These are phyloP conservation scores for Chaetomium olivaceum DNA, from an alignment of 2,329 filamentous ascomycete species.

Conservation along the genomic window DNA sequence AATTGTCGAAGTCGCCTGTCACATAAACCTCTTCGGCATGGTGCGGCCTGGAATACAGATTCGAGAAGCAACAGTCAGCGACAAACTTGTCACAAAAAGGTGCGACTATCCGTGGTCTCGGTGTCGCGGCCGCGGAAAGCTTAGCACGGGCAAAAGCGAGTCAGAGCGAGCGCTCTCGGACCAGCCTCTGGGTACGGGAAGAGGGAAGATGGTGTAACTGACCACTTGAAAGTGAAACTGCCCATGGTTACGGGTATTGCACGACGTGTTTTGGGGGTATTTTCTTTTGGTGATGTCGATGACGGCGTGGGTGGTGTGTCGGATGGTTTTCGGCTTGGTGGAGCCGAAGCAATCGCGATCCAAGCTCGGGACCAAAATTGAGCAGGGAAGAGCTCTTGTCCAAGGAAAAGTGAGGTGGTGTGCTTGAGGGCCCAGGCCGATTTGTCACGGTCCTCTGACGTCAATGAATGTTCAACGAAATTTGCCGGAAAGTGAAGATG, in stretches of 20 bases:
- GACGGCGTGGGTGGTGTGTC: conserved; percentile 4
- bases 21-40: conserved; percentile 85
- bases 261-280: neutral
- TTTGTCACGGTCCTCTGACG: conserved; percentile 9
- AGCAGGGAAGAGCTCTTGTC: conserved; percentile 6
- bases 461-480: conserved; percentile 7
- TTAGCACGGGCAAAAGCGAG: conserved; percentile 18
- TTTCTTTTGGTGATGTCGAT: neutral
- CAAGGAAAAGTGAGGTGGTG: neutral
- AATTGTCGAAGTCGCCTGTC: conserved; percentile 93
- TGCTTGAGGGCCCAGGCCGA: neutral
- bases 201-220: conserved; percentile 37
- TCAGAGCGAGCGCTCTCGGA: conserved; percentile 2
- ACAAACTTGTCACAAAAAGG: conserved; percentile 22
- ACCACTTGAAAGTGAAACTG: conserved; percentile 72
- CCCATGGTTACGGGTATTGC: conserved; percentile 51
- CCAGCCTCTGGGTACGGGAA: neutral
- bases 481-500: neutral
- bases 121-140: conserved; percentile 23
- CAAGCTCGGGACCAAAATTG: neutral
- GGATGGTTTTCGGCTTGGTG: conserved; percentile 30
- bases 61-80: conserved; percentile 24
- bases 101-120: conserved; percentile 26
- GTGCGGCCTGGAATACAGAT: conserved; percentile 65
- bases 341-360: conserved; percentile 1